A percentile compares a stretch with the other conserved stretches of the same genome.
Evolutionary conservation across 2,329 filamentous ascomycete species (phyloP).

Genomic region (Ophiostoma fasciatum): DNA sequence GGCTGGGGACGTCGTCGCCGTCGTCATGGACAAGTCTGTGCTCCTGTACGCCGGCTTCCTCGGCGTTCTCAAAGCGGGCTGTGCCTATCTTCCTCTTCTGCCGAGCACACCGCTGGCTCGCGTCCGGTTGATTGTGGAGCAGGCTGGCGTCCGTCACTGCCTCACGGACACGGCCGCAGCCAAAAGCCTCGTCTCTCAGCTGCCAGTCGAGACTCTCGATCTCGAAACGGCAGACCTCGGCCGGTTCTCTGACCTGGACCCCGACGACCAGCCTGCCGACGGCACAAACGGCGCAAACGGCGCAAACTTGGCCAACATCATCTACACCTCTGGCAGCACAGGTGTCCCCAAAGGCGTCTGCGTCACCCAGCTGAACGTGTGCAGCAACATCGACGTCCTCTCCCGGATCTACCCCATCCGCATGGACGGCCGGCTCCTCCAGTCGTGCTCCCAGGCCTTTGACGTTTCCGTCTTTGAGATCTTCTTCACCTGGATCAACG

Average conservation of each 20-base stretch:
- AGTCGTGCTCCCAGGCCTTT: conserved; percentile 73
- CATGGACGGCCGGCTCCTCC: conserved; percentile 47
- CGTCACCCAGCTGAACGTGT: conserved; percentile 60
- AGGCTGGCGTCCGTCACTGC: conserved; percentile 37
- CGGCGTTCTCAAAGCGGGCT: conserved; percentile 58
- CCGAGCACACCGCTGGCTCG: conserved; percentile 53
- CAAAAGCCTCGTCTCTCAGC: background rate
- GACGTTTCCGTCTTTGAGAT: conserved; percentile 86
- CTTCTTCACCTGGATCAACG: conserved; percentile 67
- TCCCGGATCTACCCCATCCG: conserved; percentile 47
- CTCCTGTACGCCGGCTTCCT: conserved; percentile 61
- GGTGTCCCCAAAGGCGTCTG: conserved; percentile 68
- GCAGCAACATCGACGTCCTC: conserved; percentile 59
- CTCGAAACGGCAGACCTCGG: conserved; percentile 17
- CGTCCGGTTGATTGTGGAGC: conserved; percentile 43
- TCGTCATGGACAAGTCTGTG: conserved; percentile 64
- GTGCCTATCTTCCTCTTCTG: conserved; percentile 66
- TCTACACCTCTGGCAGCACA: conserved; percentile 76
- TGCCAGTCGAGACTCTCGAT: conserved; percentile 16
- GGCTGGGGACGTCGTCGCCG: conserved; percentile 47
- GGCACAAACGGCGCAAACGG: conserved; percentile 22
- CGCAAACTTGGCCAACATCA: conserved; percentile 55
- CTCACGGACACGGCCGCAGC: conserved; percentile 16
- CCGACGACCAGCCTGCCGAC: conserved; percentile 16
- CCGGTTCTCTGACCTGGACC: background rate